Base-by-base conservation (phyloP, 148 eudicot genomes). In the Oxyria digyna region DNA sequence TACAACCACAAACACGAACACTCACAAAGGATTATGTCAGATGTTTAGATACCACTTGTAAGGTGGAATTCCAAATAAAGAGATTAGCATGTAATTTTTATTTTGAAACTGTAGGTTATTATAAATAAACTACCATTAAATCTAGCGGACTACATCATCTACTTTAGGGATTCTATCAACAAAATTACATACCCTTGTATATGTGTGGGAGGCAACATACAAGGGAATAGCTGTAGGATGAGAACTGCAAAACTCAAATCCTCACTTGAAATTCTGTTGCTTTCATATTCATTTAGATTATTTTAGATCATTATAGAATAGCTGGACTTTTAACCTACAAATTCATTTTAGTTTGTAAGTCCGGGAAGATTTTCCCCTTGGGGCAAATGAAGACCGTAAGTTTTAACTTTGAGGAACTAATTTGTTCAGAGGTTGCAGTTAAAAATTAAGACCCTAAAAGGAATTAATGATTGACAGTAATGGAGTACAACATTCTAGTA, bases 1-100 rank as follows among this genome's bases (percentile, higher is more conserved):
- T 23, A 54, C 62, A 59, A 15, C 65, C 37, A 59, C 65, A 59
- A 59, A 59, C 65, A 59, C 65, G 31, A 59, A 59, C 65, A 59
- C 65, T 59, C 38, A 7, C 35, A 59, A 35, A 59, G 13, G 38
- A 59, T 27, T 59, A 14, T 15, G 65, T 59, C 65, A 59, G 65
- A 59, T 31, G 65, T 6, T 59, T 59, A 59, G 38, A 59, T 26
- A 29, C 9, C 38, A 59, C 18, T 59, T 59, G 17, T 14, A 55
- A 23, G 62, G 24, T 54, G 33, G 37, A 57, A 59, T 17, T 12
- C 64, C 31, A 23, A 46, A 23, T 54, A 8, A 10, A 3, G 27
- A 24, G 17, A 23, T 8, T 24, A 12, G 9, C 62, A 26, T 10
- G 13, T 3, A 52, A n/a, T n/a, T n/a, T n/a, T n/a, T n/a, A n/a